phyloP scores from a whole-genome alignment of 2,329 filamentous ascomycete genomes.

The Aspergillus cejpii region DNA sequence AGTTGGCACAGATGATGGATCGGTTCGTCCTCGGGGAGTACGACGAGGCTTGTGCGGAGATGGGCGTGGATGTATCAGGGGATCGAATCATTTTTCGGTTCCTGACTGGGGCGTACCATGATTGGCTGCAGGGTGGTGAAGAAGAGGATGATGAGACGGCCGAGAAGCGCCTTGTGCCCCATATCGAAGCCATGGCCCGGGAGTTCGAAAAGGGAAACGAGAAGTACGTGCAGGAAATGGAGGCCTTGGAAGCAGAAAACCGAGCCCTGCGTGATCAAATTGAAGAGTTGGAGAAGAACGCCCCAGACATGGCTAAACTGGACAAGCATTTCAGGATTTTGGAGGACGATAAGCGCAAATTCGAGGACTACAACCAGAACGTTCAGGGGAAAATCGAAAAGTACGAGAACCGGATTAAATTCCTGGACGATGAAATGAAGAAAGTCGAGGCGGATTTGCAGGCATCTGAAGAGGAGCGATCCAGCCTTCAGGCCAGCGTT shows the following conservation, averaged over 20 bases:
- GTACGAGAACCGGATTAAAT: constrained; percentile 70
- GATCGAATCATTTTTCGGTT: constrained; percentile 95
- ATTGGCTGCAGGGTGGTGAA: constrained; percentile 89
- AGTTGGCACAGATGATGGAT: constrained; percentile 88
- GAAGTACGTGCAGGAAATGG: constrained; percentile 75
- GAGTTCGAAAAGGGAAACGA: constrained; percentile 82
- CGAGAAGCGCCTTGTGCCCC: constrained; percentile 69
- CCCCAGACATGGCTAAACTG: constrained; percentile 72
- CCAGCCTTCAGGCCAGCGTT: constrained; percentile 72
- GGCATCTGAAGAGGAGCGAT: constrained; percentile 75
- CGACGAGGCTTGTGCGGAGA: constrained; percentile 82
- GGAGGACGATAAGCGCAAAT: constrained; percentile 90
- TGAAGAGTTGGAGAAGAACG: constrained; percentile 78
- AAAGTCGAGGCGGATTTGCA: constrained; percentile 68
- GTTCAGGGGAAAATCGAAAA: constrained; percentile 83
- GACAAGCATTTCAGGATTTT: constrained; percentile 89
- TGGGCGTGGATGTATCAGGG: constrained; percentile 76
- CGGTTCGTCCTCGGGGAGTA: constrained; percentile 71
- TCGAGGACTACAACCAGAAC: constrained; percentile 85
- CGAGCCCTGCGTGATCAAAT: constrained; percentile 75
- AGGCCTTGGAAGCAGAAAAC: constrained; percentile 80
- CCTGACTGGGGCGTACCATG: constrained; percentile 78
- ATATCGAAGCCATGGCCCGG: constrained; percentile 77
- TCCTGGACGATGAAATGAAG: constrained; percentile 79
- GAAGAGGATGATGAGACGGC: constrained; percentile 81